Evolutionary conservation across 176 grass and related monocot species (phyloP), one percentile per base, ranked within the genome.

Genomic region (Zoysia japonica): DNA sequence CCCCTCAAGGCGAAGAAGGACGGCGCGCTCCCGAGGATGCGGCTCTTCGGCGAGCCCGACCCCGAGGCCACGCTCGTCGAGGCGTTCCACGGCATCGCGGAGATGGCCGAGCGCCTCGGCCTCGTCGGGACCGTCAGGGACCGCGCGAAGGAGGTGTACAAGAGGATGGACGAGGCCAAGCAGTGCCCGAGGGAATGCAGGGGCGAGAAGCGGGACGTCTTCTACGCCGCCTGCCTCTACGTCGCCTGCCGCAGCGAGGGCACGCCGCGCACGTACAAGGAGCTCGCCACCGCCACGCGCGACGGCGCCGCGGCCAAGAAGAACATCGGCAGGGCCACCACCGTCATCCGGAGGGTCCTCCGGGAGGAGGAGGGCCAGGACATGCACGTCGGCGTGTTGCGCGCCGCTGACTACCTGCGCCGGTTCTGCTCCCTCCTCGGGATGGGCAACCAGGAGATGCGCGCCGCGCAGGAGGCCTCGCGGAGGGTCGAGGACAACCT

Each of bases 151-250:
- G 82, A 89, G 49, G 72, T 80, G 12, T 89, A 76, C 82, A 85
- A 77, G 77, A 71, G 42, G 77, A 48, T 89, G 47, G 77, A 77
- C 3, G 82, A 84, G 11, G 56, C 65, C 77, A 89, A 81, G 77
- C 41, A 48, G 48, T 63, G 65, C 57, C 49, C 64, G 0, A 17
- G 57, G 28, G 28, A 28, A 28, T 28, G 28, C 28, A 28, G 28
- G 17, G 56, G 71, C 15, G 68, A 78, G 47, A 71, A 50, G 82
- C 65, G 77, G 1, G 82, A 85, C 77, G 48, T 68, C 2, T 62
- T 89, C 82, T 81, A 81, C 71, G 87, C 87, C 16, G 82, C 87
- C 47, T 89, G 87, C 87, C 16, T 89, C 65, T 73, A 84, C 42
- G 3, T 84, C 28, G 87, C 87, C 16, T 85, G 82, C 82, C 87